These are phyloP conservation scores for Clonostachys rhizophaga DNA, from an alignment of 2,329 filamentous ascomycete species.

Conservation along the genomic window DNA sequence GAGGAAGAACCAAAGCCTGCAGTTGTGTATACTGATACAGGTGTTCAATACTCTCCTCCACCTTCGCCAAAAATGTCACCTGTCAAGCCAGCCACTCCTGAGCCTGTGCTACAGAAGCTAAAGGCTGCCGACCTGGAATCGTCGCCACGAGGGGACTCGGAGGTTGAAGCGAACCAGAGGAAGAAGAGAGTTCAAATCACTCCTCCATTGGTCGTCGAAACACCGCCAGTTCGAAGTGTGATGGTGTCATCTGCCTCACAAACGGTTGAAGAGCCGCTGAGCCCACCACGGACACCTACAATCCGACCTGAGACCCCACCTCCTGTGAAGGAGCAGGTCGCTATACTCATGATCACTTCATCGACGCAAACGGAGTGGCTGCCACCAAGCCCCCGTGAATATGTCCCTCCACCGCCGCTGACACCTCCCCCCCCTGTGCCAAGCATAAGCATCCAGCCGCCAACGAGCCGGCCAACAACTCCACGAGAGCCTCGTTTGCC, in stretches of 20 bases:
- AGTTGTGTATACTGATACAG: conserved; percentile 64
- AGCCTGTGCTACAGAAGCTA: conserved; percentile 28
- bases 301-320: conserved; percentile 35
- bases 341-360: conserved; percentile 40
- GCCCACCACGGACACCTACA: conserved; percentile 61
- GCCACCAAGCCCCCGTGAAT: background rate
- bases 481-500: conserved; percentile 71
- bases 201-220: conserved; percentile 44
- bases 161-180: conserved; percentile 70
- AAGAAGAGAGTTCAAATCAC: conserved; percentile 61
- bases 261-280: conserved; percentile 57
- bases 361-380: conserved; percentile 56
- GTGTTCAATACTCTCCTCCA: conserved; percentile 79
- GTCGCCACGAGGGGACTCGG: conserved; percentile 39
- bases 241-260: conserved; percentile 66
- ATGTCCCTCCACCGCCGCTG: conserved; percentile 9
- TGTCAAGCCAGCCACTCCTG: conserved; percentile 32
- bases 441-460: conserved; percentile 87
- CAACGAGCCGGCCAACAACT: conserved; percentile 76
- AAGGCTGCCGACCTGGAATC: conserved; percentile 36
- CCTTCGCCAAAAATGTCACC: conserved; percentile 58
- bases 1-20: conserved; percentile 14
- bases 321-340: conserved; percentile 19
- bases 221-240: conserved; percentile 15
- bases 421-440: conserved; percentile 57